A percentile compares a stretch with the other conserved stretches of the same genome.
Evolutionary conservation across 345 rosid species (phyloP).

Genomic region (Lepidium aucheri): DNA sequence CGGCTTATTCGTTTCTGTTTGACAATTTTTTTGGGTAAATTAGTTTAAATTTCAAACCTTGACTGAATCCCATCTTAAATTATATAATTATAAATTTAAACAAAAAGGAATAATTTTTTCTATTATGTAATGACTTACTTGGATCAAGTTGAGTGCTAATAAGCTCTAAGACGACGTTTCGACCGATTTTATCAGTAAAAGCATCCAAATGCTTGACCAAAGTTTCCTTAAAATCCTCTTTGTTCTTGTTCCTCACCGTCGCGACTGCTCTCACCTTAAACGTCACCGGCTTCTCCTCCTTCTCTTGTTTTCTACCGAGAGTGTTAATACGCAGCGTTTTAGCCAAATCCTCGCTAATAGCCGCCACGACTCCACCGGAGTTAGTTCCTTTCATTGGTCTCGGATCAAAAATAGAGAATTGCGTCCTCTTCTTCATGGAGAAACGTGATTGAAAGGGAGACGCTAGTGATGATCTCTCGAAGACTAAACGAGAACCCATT

Average conservation of each 20-base stretch:
- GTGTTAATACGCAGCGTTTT: constrained; percentile 28
- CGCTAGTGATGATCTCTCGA: constrained; percentile 33
- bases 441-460: constrained; percentile 25
- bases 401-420: constrained; percentile 14
- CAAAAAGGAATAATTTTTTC: no score
- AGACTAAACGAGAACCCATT: constrained; percentile 39
- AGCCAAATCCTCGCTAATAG: constrained; percentile 66
- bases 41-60: background rate
- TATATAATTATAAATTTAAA: no score
- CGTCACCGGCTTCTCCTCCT: constrained; percentile 32
- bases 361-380: constrained; percentile 32
- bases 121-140: no score
- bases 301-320: background rate
- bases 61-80: background rate
- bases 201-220: constrained; percentile 68
- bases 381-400: constrained; percentile 6
- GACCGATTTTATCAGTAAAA: constrained; percentile 64
- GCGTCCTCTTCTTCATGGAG: constrained; percentile 14
- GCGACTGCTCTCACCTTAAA: constrained; percentile 74
- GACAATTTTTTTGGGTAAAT: background rate
- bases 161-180: constrained; percentile 80
- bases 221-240: constrained; percentile 71
- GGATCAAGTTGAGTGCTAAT: constrained; percentile 77
- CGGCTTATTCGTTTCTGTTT: constrained; percentile 61
- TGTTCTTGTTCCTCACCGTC: constrained; percentile 73